These are phyloP conservation scores for Salix viminalis DNA, from an alignment of 345 rosid species.

Conservation along the genomic window DNA sequence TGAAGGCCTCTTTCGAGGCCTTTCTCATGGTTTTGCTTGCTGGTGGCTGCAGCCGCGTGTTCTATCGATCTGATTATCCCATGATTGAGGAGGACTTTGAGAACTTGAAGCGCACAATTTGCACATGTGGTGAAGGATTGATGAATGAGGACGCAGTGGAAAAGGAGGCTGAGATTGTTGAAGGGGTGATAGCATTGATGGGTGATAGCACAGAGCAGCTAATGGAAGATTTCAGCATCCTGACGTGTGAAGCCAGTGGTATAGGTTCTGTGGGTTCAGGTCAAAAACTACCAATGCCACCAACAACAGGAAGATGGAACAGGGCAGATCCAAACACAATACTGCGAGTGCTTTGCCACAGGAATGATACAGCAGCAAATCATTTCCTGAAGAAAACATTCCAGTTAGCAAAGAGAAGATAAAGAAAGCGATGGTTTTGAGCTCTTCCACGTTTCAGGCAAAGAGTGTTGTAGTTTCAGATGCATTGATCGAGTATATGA, in stretches of 20 bases:
- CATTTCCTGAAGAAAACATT: slow-evolving; percentile 66
- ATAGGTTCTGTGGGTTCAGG: slow-evolving; percentile 39
- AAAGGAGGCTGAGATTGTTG: slow-evolving; percentile 65
- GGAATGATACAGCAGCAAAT: slow-evolving; percentile 66
- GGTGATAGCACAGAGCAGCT: slow-evolving; percentile 69
- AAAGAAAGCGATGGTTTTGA: slow-evolving; percentile 2
- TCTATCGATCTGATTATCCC: slow-evolving; percentile 48
- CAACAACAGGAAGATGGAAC: slow-evolving; percentile 73
- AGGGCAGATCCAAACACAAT: slow-evolving; percentile 80
- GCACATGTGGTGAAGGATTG: slow-evolving; percentile 74
- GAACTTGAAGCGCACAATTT: slow-evolving; percentile 58
- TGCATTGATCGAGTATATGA: background rate
- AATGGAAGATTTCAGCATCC: slow-evolving; percentile 69
- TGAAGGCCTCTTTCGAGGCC: slow-evolving; percentile 76
- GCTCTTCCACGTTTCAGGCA: background rate
- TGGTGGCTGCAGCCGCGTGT: slow-evolving; percentile 57
- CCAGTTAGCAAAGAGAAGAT: slow-evolving; percentile 61
- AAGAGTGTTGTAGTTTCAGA: slow-evolving; percentile 1
- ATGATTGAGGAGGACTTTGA: slow-evolving; percentile 66
- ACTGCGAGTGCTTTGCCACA: slow-evolving; percentile 67
- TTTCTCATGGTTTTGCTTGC: slow-evolving; percentile 85
- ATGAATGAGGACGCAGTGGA: slow-evolving; percentile 58
- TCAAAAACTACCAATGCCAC: slow-evolving; percentile 73
- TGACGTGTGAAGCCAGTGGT: slow-evolving; percentile 56
- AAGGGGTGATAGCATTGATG: slow-evolving; percentile 70